phyloP scores from a whole-genome alignment of 1,284 basidiomycete species.

The Ustilago bromivora region DNA sequence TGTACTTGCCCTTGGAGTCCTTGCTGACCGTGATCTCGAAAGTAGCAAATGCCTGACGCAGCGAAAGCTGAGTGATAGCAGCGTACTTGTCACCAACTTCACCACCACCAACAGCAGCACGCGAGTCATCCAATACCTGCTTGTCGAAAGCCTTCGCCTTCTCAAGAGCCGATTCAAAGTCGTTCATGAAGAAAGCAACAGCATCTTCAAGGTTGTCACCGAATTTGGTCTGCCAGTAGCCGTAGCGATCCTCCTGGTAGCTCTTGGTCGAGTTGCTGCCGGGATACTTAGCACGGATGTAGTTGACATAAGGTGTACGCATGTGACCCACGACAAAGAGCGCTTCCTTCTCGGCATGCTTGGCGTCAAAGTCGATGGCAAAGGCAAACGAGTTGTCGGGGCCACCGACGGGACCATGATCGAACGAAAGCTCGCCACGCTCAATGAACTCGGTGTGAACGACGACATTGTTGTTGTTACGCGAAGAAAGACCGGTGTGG shows the following conservation, averaged over 20 bases:
- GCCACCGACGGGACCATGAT: slow-evolving; percentile 57
- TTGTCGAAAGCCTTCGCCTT: slow-evolving; percentile 69
- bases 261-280: slow-evolving; percentile 49
- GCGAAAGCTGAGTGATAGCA: slow-evolving; percentile 63
- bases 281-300: slow-evolving; percentile 52
- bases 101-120: slow-evolving; percentile 60
- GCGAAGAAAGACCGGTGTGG: slow-evolving; percentile 52
- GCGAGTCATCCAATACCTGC: slow-evolving; percentile 61
- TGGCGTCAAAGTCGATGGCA: slow-evolving; percentile 60
- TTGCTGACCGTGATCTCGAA: slow-evolving; percentile 64
- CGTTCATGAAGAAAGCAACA: slow-evolving; percentile 72
- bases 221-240: slow-evolving; percentile 64
- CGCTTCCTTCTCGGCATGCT: slow-evolving; percentile 53
- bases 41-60: slow-evolving; percentile 64
- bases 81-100: slow-evolving; percentile 63
- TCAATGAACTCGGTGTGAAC: slow-evolving; percentile 61
- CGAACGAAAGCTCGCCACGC: slow-evolving; percentile 53
- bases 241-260: slow-evolving; percentile 64
- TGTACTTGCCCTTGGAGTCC: slow-evolving; percentile 51
- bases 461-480: slow-evolving; percentile 67
- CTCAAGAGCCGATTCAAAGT: slow-evolving; percentile 76
- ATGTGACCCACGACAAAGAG: slow-evolving; percentile 63
- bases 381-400: slow-evolving; percentile 66
- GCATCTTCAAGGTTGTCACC: slow-evolving; percentile 68
- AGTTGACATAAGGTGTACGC: slow-evolving; percentile 63